Evolutionary conservation across 2,329 filamentous ascomycete genomes (phyloP), one percentile per base, ranked within the genome.

Genomic region (Metarhizium humberi): DNA sequence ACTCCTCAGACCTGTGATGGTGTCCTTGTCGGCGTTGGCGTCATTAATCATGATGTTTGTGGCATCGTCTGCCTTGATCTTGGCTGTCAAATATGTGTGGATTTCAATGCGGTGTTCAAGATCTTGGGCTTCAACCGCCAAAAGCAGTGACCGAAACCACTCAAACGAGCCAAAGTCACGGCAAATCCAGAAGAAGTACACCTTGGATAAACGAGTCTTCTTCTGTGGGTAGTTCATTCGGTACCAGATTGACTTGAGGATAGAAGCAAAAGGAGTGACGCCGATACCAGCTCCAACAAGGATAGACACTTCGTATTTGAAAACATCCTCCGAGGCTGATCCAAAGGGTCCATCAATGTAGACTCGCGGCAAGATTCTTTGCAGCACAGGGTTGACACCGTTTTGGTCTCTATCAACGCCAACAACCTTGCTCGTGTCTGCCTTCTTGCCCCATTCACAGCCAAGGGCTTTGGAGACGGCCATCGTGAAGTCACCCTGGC

Each of bases 21-120:
- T 84, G 69, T 94, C 88, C 70, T 87, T 87, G 68, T 92, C 87
- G 61, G 87, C 86, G 66, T 91, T 89, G 68, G 86, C 88, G 64
- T 92, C 88, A 74, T 92, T 92, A 77, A 92, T 91, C 88, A 92
- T 92, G 74, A 94, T 92, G 73, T 94, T 92, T 49, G 88, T 91
- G 51, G 88, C 88, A 66, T 92, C 89, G 68, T 92, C 88, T 30
- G 83, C 81, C 75, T 91, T 90, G 74, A 92, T 91, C 77, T 88
- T 90, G 64, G 88, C 89, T 3, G 89, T 94, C 56, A 95, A 79
- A 69, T 94, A 95, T 1, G 88, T 91, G 72, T 94, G 89, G 58
- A 95, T 94, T 73, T 95, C 90, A 70, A 95, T 94, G 59, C 86
- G 81, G 71, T 90, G 84, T 65, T 90, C 86, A 59, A 90, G 78